Conservation (phyloP, 495 filamentous ascomycete genomes). For the Pseudevernia furfuracea region DNA sequence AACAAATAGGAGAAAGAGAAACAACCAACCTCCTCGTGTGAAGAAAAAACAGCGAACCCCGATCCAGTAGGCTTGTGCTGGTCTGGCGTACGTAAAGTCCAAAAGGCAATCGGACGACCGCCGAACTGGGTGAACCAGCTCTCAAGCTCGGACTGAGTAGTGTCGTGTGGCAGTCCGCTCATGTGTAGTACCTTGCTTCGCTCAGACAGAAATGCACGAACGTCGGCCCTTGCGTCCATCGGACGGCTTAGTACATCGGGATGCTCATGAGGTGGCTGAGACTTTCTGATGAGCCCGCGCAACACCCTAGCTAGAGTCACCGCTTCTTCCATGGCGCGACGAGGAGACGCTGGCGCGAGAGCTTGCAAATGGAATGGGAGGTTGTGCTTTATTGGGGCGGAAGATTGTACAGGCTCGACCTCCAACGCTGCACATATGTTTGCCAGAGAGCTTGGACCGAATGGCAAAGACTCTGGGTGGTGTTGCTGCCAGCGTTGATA, state of each 20-base stretch:
- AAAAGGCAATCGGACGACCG: constrained; percentile 97
- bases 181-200: constrained; percentile 96
- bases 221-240: constrained; percentile 94
- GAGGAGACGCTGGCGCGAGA: constrained; percentile 89
- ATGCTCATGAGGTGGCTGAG: constrained; percentile 85
- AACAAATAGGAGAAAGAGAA: no score
- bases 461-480: constrained; percentile 93
- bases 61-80: constrained; percentile 98
- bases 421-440: constrained; percentile 98
- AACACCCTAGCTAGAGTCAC: constrained; percentile 89
- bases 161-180: constrained; percentile 93
- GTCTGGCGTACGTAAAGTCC: constrained; percentile 94
- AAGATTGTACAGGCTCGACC: constrained; percentile 92
- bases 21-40: constrained; percentile 91
- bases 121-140: constrained; percentile 99
- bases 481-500: constrained; percentile 98
- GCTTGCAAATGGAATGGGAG: constrained; percentile 96
- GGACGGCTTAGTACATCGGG: constrained; percentile 87
- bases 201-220: constrained; percentile 90
- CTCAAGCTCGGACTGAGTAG: constrained; percentile 94
- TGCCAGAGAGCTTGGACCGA: constrained; percentile 85
- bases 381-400: constrained; percentile 97
- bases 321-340: constrained; percentile 95
- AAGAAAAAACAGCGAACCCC: constrained; percentile 96
- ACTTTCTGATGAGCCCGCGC: constrained; percentile 86